phyloP scores from a whole-genome alignment of 2,329 filamentous ascomycete species.

The Cladophialophora immunda region DNA sequence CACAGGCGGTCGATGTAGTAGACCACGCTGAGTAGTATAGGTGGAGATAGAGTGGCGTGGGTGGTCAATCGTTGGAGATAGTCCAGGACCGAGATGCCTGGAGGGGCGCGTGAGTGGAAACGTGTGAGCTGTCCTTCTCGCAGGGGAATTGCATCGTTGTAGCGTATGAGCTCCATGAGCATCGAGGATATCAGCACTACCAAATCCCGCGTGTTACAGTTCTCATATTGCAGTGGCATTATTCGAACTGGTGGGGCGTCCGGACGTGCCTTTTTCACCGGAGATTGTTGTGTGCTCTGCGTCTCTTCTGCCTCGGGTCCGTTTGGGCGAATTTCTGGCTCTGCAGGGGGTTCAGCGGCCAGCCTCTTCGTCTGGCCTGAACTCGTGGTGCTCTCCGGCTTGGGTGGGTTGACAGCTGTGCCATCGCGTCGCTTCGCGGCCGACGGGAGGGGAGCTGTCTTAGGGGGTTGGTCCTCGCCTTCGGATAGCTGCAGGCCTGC shows the following conservation, averaged over 20 bases:
- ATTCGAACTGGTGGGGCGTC: conserved; percentile 59
- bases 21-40: conserved; percentile 96
- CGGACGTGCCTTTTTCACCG: conserved; percentile 56
- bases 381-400: conserved; percentile 3
- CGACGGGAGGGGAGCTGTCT: neutral
- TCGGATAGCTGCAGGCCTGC: conserved; percentile 33
- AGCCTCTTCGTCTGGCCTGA: conserved; percentile 30
- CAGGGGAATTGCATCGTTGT: conserved; percentile 88
- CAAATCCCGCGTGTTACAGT: conserved; percentile 83
- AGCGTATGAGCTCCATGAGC: conserved; percentile 91
- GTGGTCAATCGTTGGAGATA: conserved; percentile 92
- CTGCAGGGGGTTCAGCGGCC: conserved; percentile 27
- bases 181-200: conserved; percentile 92
- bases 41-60: conserved; percentile 91
- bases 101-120: conserved; percentile 90
- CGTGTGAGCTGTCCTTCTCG: conserved; percentile 86
- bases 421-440: conserved; percentile 13
- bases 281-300: conserved; percentile 21
- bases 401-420: conserved; percentile 7
- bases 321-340: conserved; percentile 5
- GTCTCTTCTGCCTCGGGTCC: conserved; percentile 14
- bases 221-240: conserved; percentile 76
- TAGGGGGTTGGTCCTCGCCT: conserved; percentile 22
- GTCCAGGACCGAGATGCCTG: conserved; percentile 91
- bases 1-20: conserved; percentile 98